phyloP scores from a whole-genome alignment of 129 eudicot species.

The Centrapalus pauciflorus region DNA sequence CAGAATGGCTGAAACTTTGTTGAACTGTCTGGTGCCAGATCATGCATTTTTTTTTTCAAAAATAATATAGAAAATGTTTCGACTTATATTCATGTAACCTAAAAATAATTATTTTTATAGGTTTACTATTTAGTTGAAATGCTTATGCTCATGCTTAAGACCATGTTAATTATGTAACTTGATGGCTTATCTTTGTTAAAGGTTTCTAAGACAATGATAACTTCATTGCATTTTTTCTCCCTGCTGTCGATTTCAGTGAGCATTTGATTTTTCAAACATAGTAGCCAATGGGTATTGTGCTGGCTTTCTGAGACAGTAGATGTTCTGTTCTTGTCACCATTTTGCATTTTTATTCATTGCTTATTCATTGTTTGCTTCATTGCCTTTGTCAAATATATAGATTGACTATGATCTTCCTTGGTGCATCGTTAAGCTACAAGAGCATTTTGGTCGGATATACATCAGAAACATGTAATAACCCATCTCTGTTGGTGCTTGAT shows the following conservation, averaged over 20 bases:
- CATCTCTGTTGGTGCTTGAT: neutral
- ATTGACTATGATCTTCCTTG: neutral
- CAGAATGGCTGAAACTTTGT: too few species aligned
- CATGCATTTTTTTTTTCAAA: too few species aligned
- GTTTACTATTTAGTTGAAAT: too few species aligned
- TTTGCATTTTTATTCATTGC: neutral
- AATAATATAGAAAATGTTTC: too few species aligned
- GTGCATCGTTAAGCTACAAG: neutral
- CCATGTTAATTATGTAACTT: too few species aligned
- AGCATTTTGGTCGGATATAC: neutral
- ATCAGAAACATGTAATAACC: neutral
- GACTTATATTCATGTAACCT: too few species aligned
- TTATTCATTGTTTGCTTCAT: neutral
- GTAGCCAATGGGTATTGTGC: too few species aligned
- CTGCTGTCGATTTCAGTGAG: neutral
- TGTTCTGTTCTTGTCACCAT: neutral
- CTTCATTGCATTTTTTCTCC: neutral
- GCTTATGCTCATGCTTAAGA: too few species aligned
- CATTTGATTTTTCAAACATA: neutral
- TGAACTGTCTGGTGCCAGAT: too few species aligned
- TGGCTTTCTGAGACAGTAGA: neutral
- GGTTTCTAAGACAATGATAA: neutral
- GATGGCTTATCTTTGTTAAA: neutral
- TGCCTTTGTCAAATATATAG: neutral
- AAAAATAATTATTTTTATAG: too few species aligned